Conservation (phyloP, 495 filamentous ascomycete genomes). For the Apodospora peruviana region DNA sequence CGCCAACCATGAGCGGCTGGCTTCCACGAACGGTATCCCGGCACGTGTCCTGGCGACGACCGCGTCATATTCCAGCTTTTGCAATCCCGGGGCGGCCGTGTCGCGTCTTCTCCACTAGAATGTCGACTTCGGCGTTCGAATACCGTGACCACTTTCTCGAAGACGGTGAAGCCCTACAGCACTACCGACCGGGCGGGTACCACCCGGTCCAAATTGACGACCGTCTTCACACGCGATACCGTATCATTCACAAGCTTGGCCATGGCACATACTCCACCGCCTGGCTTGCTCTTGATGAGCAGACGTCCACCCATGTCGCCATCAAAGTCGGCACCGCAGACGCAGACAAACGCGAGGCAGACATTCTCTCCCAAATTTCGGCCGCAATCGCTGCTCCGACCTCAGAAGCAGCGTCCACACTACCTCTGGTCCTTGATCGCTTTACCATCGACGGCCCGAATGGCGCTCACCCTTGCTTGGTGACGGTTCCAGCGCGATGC, state of each 20-base stretch:
- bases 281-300: conserved; percentile 36
- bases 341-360: conserved; percentile 3
- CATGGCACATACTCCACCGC: conserved; percentile 39
- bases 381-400: neutral
- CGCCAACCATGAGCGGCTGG: too few relatives aligned
- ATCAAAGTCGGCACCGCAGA: conserved; percentile 22
- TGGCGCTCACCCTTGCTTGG: conserved; percentile 37
- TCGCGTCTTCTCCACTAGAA: too few relatives aligned
- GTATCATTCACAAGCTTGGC: conserved; percentile 38
- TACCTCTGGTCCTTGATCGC: conserved; percentile 32
- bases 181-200: conserved; percentile 38
- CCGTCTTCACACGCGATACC: conserved; percentile 26
- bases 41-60: too few relatives aligned
- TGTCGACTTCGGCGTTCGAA: conserved; percentile 12
- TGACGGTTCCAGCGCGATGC: conserved; percentile 22
- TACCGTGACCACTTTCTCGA: conserved; percentile 14
- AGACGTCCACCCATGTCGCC: conserved; percentile 16
- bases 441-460: conserved; percentile 40
- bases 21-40: too few relatives aligned
- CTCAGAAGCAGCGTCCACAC: neutral
- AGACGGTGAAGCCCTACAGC: conserved; percentile 13
- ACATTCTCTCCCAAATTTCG: conserved; percentile 5
- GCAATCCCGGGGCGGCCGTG: too few relatives aligned
- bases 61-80: too few relatives aligned
- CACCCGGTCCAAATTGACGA: conserved; percentile 38